A percentile compares a stretch with the other conserved stretches of the same genome.
These are phyloP conservation scores for Epichloe typhina DNA, from an alignment of 2,329 filamentous ascomycete species.

Conservation along the genomic window DNA sequence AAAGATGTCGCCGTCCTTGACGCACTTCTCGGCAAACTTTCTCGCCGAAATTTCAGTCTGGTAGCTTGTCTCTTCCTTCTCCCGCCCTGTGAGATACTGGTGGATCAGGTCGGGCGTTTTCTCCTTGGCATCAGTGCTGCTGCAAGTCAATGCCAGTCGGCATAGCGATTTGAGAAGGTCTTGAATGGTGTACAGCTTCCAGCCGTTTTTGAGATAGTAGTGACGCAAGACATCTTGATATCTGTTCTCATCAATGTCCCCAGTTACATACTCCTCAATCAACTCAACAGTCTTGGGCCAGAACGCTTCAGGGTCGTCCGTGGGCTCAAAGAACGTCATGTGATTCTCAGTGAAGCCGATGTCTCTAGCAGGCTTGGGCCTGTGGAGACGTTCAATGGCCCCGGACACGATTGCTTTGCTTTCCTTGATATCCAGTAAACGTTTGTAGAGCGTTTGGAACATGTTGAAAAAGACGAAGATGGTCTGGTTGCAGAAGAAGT, in stretches of 20 bases:
- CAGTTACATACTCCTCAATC: constrained; percentile 74
- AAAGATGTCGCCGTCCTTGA: constrained; percentile 88
- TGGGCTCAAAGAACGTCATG: constrained; percentile 60
- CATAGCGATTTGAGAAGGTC: constrained; percentile 74
- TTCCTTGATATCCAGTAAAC: constrained; percentile 72
- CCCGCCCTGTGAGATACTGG: constrained; percentile 70
- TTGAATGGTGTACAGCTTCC: constrained; percentile 86
- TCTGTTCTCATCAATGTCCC: constrained; percentile 66
- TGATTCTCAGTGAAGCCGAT: constrained; percentile 72
- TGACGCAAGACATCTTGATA: constrained; percentile 86
- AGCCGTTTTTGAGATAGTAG: constrained; percentile 82
- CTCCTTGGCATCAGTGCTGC: constrained; percentile 77
- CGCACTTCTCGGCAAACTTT: constrained; percentile 82
- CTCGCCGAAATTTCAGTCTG: constrained; percentile 81
- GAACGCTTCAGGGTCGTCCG: constrained; percentile 51
- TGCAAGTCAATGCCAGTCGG: constrained; percentile 70
- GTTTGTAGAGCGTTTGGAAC: constrained; percentile 80
- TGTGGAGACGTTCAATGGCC: constrained; percentile 60
- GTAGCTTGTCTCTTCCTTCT: constrained; percentile 75
- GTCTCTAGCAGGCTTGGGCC: constrained; percentile 67
- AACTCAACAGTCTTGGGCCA: constrained; percentile 78
- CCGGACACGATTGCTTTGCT: constrained; percentile 60
- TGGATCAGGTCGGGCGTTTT: constrained; percentile 85
- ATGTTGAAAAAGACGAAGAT: constrained; percentile 93
- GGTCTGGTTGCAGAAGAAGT: constrained; percentile 81